phyloP scores from a whole-genome alignment of 345 rosid species.

The Pelargonium nanum region DNA sequence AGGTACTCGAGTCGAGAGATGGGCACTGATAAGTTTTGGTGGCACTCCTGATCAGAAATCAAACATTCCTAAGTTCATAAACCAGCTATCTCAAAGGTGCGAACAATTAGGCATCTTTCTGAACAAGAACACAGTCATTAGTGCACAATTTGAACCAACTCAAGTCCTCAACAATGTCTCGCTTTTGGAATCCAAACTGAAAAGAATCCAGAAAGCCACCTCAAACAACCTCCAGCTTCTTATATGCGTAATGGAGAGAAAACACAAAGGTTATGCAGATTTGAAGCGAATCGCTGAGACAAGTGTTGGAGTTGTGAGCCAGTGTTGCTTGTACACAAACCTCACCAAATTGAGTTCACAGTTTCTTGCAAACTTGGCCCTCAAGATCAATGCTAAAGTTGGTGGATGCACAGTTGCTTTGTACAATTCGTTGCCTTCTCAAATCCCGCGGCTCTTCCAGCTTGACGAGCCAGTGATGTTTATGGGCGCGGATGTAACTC shows the following conservation, averaged over 20 bases:
- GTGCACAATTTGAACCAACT: constrained; percentile 56
- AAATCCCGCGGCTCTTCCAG: constrained; percentile 64
- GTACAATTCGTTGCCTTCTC: constrained; percentile 66
- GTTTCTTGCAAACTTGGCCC: constrained; percentile 81
- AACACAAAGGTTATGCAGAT: constrained; percentile 87
- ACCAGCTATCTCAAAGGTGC: constrained; percentile 75
- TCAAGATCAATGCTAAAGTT: constrained; percentile 91
- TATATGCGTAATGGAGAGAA: constrained; percentile 83
- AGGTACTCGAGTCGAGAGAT: constrained; percentile 61
- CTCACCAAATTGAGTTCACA: constrained; percentile 74
- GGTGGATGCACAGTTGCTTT: constrained; percentile 88
- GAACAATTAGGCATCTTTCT: constrained; percentile 78
- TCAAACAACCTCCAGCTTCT: constrained; percentile 68
- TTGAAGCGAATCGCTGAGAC: constrained; percentile 92
- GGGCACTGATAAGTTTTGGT: constrained; percentile 89
- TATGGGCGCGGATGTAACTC: constrained; percentile 98
- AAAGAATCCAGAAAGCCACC: constrained; percentile 55
- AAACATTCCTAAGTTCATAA: constrained; percentile 62
- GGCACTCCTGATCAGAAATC: constrained; percentile 70
- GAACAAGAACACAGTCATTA: constrained; percentile 44
- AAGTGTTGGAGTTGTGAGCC: constrained; percentile 69
- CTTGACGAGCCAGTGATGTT: constrained; percentile 79
- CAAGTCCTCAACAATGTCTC: constrained; percentile 69
- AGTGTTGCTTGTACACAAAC: constrained; percentile 84
- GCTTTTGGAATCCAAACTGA: constrained; percentile 62